Conservation (phyloP, 2,329 filamentous ascomycete genomes). For the Fusarium sp. region DNA sequence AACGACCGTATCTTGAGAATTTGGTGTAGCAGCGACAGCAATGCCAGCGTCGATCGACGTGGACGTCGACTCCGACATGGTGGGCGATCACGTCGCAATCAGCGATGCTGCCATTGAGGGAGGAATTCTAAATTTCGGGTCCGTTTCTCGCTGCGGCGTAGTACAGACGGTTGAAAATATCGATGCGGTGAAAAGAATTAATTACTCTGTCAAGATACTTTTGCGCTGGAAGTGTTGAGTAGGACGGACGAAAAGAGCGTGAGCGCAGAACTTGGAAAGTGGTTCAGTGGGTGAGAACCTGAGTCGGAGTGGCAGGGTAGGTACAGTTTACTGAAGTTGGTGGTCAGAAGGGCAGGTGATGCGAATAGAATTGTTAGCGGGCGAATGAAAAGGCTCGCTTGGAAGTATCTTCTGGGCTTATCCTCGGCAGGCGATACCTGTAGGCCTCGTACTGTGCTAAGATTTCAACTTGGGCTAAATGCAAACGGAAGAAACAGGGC, state of each 20-base stretch:
- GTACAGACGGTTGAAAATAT: slow-evolving; percentile 11
- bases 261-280: slow-evolving; percentile 23
- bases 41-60: slow-evolving; percentile 62
- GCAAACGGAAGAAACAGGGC: slow-evolving; percentile 39
- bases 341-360: slow-evolving; percentile 41
- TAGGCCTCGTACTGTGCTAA: slow-evolving; percentile 13
- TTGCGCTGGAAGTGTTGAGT: slow-evolving; percentile 18
- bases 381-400: background rate
- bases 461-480: slow-evolving; percentile 12
- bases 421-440: slow-evolving; percentile 2
- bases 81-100: slow-evolving; percentile 50
- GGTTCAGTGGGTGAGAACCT: slow-evolving; percentile 32
- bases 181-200: background rate
- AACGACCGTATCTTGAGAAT: slow-evolving; percentile 38
- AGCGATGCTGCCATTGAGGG: slow-evolving; percentile 49
- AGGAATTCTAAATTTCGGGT: slow-evolving; percentile 21
- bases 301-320: slow-evolving; percentile 15
- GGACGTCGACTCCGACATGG: slow-evolving; percentile 53
- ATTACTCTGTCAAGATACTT: background rate
- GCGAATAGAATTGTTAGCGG: slow-evolving; percentile 41
- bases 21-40: slow-evolving; percentile 58
- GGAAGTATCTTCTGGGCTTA: slow-evolving; percentile 23
- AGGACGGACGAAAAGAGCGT: slow-evolving; percentile 27
- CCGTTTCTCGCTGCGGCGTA: slow-evolving; percentile 25
- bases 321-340: slow-evolving; percentile 21